Evolutionary conservation across 2,329 filamentous ascomycete genomes (phyloP), one percentile per base, ranked within the genome.

Genomic region (Neurospora crassa): DNA sequence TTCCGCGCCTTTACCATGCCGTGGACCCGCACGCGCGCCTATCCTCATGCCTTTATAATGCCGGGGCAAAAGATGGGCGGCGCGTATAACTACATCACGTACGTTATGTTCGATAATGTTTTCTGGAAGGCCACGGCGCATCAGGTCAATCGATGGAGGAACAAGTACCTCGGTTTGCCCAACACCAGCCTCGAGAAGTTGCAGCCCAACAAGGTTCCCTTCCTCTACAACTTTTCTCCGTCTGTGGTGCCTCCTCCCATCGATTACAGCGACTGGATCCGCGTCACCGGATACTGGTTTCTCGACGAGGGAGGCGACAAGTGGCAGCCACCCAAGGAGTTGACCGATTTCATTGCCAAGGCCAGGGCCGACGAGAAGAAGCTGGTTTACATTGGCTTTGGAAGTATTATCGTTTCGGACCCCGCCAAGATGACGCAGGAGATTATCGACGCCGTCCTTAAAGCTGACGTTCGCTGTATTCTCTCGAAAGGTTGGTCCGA

Each of bases 1-100:
- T 98, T 98, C 83, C 90, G 96, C 71, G 95, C 94, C 0, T 99
- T 99, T 79, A 97, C 94, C 20, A 99, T 99, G 96, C 96, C 96
- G 0, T 99, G 96, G 96, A 97, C 96, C 0, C 90, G 94, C 68
- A 99, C 96, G 18, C 87, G 96, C 70, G 94, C 95, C 0, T 99
- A 99, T 77, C 96, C 96, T 2, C 96, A 99, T 80, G 96, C 96
- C 0, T 99, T 99, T 81, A 91, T 95, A 37, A 94, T 96, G 73
- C 92, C 94, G 1, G 92, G 96, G 73, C 90, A 92, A 80, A 97
- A 97, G 82, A 93, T 97, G 89, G 96, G 96, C 70, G 96, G 96
- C 34, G 91, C 91, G 0, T 98, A 97, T 84, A 99, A 99, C 79
- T 94, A 94, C 79, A 90, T 97, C 78, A 96, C 94, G 0, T 99